These are phyloP conservation scores for Cytospora schulzeri DNA, from an alignment of 2,329 filamentous ascomycete species.

Conservation along the genomic window DNA sequence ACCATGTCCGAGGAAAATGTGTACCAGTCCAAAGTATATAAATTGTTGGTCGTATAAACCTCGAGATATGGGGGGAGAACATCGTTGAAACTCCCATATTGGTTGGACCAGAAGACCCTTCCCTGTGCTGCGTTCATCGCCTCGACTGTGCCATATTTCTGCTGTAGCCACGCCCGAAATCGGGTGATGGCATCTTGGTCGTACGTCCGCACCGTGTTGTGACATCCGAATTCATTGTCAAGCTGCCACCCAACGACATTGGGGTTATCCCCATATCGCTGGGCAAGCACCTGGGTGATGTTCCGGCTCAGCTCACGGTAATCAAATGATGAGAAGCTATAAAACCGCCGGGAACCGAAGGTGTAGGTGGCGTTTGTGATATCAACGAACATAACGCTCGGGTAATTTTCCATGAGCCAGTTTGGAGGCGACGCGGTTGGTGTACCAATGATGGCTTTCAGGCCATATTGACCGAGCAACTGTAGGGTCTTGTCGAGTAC, in stretches of 20 bases:
- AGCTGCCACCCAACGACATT: constrained; percentile 31
- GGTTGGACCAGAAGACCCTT: constrained; percentile 32
- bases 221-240: constrained; percentile 34
- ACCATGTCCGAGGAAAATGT: constrained; percentile 33
- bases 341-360: constrained; percentile 32
- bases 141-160: constrained; percentile 31
- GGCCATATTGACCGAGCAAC: constrained; percentile 26
- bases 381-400: constrained; percentile 30
- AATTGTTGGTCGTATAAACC: constrained; percentile 32
- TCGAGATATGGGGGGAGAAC: constrained; percentile 31
- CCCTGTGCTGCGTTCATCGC: constrained; percentile 31
- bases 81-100: constrained; percentile 31
- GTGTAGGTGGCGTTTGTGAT: constrained; percentile 31
- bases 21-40: constrained; percentile 32
- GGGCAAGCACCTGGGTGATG: constrained; percentile 31
- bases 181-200: constrained; percentile 29
- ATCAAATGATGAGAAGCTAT: constrained; percentile 32
- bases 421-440: constrained; percentile 31
- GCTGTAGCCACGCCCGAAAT: constrained; percentile 31
- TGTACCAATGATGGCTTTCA: constrained; percentile 32
- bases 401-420: constrained; percentile 31
- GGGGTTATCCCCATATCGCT: constrained; percentile 30
- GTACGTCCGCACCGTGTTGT: constrained; percentile 30
- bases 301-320: constrained; percentile 31
- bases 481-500: constrained; percentile 30